Evolutionary conservation across 306 rosid genomes (phyloP).

Genomic region (Quillaja saponaria): DNA sequence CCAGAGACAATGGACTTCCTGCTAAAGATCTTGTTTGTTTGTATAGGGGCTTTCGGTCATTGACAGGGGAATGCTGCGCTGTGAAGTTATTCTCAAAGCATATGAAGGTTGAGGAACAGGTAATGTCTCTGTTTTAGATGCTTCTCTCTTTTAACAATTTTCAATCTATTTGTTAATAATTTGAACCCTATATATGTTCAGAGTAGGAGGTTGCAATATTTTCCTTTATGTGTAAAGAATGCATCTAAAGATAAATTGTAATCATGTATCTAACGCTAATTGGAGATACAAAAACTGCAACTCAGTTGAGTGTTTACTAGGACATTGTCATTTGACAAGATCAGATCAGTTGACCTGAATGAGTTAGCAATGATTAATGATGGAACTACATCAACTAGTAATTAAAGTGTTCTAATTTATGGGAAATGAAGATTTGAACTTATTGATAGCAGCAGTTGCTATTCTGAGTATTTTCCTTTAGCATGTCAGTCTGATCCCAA

Average conservation of each 20-base stretch:
- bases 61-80: slow-evolving; percentile 70
- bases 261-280: neutral
- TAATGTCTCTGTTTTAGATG: slow-evolving; percentile 6
- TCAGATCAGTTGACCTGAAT: neutral
- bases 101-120: slow-evolving; percentile 87
- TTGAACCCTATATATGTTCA: neutral
- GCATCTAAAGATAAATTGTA: neutral
- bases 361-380: too few relatives aligned
- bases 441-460: slow-evolving; percentile 10
- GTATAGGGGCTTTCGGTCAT: slow-evolving; percentile 60
- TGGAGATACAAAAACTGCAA: neutral
- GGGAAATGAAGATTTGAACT: slow-evolving; percentile 25
- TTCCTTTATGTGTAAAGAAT: neutral
- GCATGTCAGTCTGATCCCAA: slow-evolving; percentile 45
- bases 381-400: too few relatives aligned
- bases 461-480: slow-evolving; percentile 27
- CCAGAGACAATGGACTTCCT: neutral
- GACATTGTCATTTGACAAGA: neutral
- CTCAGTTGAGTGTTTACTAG: neutral
- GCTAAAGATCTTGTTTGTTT: too few relatives aligned
- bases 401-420: neutral
- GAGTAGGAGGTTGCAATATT: slow-evolving; percentile 16
- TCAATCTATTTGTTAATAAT: neutral
- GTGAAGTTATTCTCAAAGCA: slow-evolving; percentile 88
- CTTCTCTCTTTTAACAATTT: neutral